Evolutionary conservation across 169 alveolate genomes (phyloP).

Genomic region (Perkinsus marinus): DNA sequence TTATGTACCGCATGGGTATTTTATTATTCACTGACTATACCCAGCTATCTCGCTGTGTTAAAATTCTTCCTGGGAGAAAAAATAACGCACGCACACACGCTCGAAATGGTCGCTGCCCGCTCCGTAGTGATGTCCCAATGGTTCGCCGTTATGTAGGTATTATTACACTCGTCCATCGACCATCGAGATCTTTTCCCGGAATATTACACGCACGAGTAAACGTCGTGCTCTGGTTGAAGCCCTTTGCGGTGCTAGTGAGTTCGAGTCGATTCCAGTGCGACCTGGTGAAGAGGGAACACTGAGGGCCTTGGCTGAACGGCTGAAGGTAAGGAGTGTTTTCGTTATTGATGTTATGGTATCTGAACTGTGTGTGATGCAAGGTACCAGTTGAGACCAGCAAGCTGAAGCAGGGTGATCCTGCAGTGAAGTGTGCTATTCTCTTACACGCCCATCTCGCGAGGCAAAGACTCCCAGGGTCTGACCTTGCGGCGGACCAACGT

Average conservation of each 20-base stretch:
- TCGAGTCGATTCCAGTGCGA: slow-evolving; percentile 58
- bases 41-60: no score
- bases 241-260: slow-evolving; percentile 64
- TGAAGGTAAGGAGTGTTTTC: neutral
- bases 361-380: no score
- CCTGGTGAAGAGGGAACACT: slow-evolving; percentile 63
- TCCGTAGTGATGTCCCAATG: no score
- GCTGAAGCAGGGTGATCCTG: slow-evolving; percentile 44
- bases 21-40: no score
- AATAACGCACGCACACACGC: no score
- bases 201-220: slow-evolving; percentile 35
- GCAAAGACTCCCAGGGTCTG: slow-evolving; percentile 48
- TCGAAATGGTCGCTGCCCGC: no score
- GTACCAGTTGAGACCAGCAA: slow-evolving; percentile 31
- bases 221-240: slow-evolving; percentile 56
- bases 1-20: no score
- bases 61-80: no score
- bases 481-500: slow-evolving; percentile 56
- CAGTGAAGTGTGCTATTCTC: slow-evolving; percentile 49
- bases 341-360: no score
- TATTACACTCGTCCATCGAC: neutral
- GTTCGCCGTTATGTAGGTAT: neutral
- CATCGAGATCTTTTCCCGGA: slow-evolving; percentile 44
- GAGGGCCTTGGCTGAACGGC: slow-evolving; percentile 37
- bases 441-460: slow-evolving; percentile 85